Percentiles rank a stretch among this genome's conserved stretches.
These are phyloP conservation scores for Naematelia encephala DNA, from an alignment of 768 basidiomycete genomes.

Conservation along the genomic window DNA sequence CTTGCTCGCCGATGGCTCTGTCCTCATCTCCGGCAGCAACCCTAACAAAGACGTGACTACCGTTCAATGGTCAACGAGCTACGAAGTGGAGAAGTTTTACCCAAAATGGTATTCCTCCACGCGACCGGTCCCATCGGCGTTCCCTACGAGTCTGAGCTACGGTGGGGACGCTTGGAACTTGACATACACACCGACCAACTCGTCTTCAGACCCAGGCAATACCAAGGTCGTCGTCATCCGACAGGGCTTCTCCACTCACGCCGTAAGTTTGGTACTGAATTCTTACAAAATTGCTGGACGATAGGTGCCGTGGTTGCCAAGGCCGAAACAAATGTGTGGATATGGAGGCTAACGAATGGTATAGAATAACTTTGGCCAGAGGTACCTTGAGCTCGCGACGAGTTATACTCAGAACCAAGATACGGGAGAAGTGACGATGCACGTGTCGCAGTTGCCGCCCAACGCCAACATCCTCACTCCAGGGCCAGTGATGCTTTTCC, in stretches of 20 bases:
- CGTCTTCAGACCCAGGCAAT: conserved; percentile 68
- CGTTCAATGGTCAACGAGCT: conserved; percentile 60
- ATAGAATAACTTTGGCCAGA: conserved; percentile 63
- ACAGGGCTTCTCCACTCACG: conserved; percentile 59
- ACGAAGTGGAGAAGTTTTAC: conserved; percentile 87
- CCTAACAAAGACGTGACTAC: conserved; percentile 75
- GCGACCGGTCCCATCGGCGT: conserved; percentile 63
- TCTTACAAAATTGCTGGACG: background rate
- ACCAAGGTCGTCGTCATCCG: conserved; percentile 68
- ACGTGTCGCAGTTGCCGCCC: conserved; percentile 76
- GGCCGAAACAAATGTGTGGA: no score
- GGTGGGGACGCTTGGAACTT: conserved; percentile 79
- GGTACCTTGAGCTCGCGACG: conserved; percentile 74
- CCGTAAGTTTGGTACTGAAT: conserved; percentile 22
- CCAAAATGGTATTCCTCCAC: conserved; percentile 75
- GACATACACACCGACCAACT: conserved; percentile 62
- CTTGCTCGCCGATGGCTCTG: conserved; percentile 78
- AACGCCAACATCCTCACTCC: conserved; percentile 65
- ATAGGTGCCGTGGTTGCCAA: no score
- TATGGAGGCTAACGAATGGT: no score
- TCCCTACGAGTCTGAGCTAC: conserved; percentile 72
- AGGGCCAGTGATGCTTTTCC: conserved; percentile 46
- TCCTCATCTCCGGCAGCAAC: conserved; percentile 70
- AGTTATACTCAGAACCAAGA: conserved; percentile 75
- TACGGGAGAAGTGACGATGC: conserved; percentile 69